Conservation (phyloP, 116 monocot genomes). For the Phalaenopsis hybrid region DNA sequence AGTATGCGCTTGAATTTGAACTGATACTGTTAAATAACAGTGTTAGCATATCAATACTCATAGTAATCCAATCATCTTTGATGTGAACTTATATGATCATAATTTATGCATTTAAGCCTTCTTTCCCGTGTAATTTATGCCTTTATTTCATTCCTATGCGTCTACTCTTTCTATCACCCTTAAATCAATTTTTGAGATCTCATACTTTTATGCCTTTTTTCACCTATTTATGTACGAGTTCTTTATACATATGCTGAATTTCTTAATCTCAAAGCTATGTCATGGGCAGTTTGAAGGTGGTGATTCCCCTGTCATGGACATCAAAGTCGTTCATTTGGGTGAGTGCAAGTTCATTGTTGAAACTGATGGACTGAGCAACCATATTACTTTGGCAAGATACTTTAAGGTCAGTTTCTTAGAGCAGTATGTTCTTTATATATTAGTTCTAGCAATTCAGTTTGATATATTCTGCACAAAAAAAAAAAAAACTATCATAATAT, state of each 20-base stretch:
- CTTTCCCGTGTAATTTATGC: too few species aligned
- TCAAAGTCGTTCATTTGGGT: conserved; percentile 48
- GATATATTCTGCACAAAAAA: not conserved
- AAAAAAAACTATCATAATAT: not conserved
- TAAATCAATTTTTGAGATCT: not conserved
- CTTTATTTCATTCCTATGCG: too few species aligned
- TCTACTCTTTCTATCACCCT: not conserved
- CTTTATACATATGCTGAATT: not conserved
- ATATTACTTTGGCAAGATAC: conserved; percentile 62
- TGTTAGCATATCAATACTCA: too few species aligned
- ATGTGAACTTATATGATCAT: not conserved
- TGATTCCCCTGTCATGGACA: conserved; percentile 30
- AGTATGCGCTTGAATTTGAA: too few species aligned
- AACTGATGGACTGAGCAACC: conserved; percentile 51
- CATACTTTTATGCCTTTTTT: not conserved
- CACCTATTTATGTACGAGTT: not conserved
- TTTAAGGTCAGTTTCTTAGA: conserved; percentile 30
- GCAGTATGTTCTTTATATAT: not conserved
- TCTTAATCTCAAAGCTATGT: not conserved
- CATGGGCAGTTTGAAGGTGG: conserved; percentile 48
- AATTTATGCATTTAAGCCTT: too few species aligned
- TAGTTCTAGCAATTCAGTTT: not conserved
- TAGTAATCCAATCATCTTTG: too few species aligned
- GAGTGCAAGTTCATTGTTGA: conserved; percentile 1
- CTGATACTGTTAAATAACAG: too few species aligned